Base-by-base conservation (phyloP, 371 early-diverging fungal genomes). In the Dichotomocladium elegans region DNA sequence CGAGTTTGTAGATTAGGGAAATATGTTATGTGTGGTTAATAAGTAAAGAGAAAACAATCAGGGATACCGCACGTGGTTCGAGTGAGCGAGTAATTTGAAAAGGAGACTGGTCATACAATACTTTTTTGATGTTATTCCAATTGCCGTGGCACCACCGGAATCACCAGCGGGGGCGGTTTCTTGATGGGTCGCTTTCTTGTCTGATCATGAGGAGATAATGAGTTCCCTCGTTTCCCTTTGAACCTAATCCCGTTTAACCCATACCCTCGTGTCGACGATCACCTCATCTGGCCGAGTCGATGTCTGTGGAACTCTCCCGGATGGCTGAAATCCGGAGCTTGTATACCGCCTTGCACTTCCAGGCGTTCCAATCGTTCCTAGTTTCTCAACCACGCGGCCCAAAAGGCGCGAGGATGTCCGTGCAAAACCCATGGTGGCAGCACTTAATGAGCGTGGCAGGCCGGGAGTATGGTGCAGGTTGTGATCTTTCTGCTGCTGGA, bases 361-460 rank as follows among this genome's bases (percentile, higher is more conserved):
- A 1, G 54, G 54, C 4, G 54, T 54, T 4, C 54, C 47, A 4
- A 54, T 44, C 2, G 44, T 54, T 4, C 54, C 46, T n/a, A 58
- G 15, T 7, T 46, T 51, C 22, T 52, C 59, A 10, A 49, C 53
- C 7, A 58, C 45, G 7, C 50, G 42, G 3, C 59, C 59, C 19
- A 58, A 53, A 28, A 58, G 48, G 2, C 53, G 47, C 30, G 53
- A 44, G 12, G 53, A 53, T 7, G 50, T 37, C 19, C 59, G 47
- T 17, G 48, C 59, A 22, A 58, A 30, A 12, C 47, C 42, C 55
- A 55, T 55, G 0, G 48, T 55, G 2, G 55, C 55, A 30, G 48
- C 33, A 25, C 55, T 58, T 26, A 48, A 34, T 22, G 43, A 47
- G 15, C 43, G 53, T 12, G 24, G 52, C 42, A 47, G 25, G n/a